Evolutionary conservation across 495 filamentous ascomycete genomes (phyloP), one percentile per base, ranked within the genome.

Genomic region (Penicillium malachiteum): DNA sequence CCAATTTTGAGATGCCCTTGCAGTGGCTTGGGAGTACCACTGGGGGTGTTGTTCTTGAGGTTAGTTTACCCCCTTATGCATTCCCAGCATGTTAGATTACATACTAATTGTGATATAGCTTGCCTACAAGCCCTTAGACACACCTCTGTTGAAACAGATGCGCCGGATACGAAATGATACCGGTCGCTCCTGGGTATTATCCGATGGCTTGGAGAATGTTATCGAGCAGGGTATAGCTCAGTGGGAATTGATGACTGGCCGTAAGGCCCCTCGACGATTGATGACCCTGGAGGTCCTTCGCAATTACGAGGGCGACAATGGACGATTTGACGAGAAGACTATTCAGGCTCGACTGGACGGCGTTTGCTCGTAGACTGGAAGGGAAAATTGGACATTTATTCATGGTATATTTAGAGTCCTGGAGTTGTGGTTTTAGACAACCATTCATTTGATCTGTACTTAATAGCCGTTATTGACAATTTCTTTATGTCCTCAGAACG

Each of bases 171-270:
- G 84, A 17, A 80, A 78, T 47, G 78, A 82, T 53, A 83, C 84
- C 0, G 80, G 81, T 10, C 81, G 79, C 16, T 81, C 83, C 1
- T 94, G 88, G 88, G 84, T 89, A 4, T 78, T 88, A 33, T 82
- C 91, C n/a, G 88, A 92, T 61, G 89, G 89, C 5, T 70, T 92
- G 9, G 90, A 92, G 63, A 83, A 92, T 31, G 79, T 94, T 1
- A 81, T 83, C 1, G 90, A 94, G 66, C 89, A 91, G 74, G 90
- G 87, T 2, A 90, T 89, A 68, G 88, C 90, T 26, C 88, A 90
- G 43, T 92, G 91, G 64, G 89, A 92, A 67, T 69, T 92, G 43
- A 89, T 92, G 77, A 90, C 89, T 4, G 90, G 89, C n/a, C 78
- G 89, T 18, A 84, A 88, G 71, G 90, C 90, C 13, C 90, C 89